phyloP scores from a whole-genome alignment of 2,329 filamentous ascomycete species.

The Scedosporium dehoogii region DNA sequence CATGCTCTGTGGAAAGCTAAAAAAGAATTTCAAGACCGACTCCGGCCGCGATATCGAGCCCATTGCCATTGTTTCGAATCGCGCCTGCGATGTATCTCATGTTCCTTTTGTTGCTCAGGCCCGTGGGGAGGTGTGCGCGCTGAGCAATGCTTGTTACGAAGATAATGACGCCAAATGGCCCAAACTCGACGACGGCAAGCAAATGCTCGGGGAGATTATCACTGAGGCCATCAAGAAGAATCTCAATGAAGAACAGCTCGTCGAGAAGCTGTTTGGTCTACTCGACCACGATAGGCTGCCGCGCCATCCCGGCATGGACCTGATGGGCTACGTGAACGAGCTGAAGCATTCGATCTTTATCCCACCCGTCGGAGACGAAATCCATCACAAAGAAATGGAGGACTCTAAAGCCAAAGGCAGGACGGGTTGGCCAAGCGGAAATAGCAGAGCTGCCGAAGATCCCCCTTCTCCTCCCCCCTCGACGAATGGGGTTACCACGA shows the following conservation, averaged over 20 bases:
- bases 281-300: constrained; percentile 50
- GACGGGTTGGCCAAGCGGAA: constrained; percentile 15
- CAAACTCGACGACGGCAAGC: constrained; percentile 46
- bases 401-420: constrained; percentile 25
- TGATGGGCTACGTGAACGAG: constrained; percentile 42
- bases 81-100: constrained; percentile 38
- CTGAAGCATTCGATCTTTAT: constrained; percentile 54
- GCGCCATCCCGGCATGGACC: constrained; percentile 24
- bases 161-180: constrained; percentile 43
- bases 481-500: constrained; percentile 21
- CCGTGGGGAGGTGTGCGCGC: constrained; percentile 42
- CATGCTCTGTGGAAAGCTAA: constrained; percentile 53
- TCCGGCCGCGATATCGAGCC: constrained; percentile 27
- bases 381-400: constrained; percentile 34
- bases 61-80: constrained; percentile 54
- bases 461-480: constrained; percentile 18
- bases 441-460: constrained; percentile 27
- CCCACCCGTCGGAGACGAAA: constrained; percentile 42
- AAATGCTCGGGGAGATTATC: constrained; percentile 32
- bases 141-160: constrained; percentile 53
- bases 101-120: constrained; percentile 49
- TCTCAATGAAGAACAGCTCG: constrained; percentile 35
- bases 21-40: constrained; percentile 19
- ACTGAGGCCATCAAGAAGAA: constrained; percentile 25
- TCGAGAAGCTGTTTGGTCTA: constrained; percentile 41